Conservation (phyloP, 2,329 filamentous ascomycete genomes). For the Rosellinia necatrix region DNA sequence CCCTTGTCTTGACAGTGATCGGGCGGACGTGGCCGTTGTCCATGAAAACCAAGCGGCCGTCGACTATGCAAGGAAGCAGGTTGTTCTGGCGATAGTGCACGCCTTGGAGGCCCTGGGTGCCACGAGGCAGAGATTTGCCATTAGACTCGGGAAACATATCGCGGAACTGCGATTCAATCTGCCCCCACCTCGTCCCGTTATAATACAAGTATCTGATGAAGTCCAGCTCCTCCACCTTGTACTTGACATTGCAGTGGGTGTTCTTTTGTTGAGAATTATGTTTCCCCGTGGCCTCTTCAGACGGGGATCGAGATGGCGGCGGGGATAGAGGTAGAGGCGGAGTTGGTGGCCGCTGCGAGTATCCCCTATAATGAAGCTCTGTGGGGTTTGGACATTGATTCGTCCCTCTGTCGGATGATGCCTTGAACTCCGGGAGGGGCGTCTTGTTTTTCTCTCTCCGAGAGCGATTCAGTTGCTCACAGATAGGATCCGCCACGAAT, state of each 20-base stretch:
- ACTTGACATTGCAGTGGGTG: slow-evolving; percentile 41
- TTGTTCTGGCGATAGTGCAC: slow-evolving; percentile 39
- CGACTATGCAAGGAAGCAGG: slow-evolving; percentile 31
- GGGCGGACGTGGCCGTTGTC: slow-evolving; percentile 36
- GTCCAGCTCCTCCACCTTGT: slow-evolving; percentile 36
- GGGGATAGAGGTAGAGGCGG: no score
- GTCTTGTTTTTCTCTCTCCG: slow-evolving; percentile 27
- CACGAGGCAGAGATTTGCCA: slow-evolving; percentile 19
- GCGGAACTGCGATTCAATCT: slow-evolving; percentile 27
- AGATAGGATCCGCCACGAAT: slow-evolving; percentile 29
- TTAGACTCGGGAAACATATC: slow-evolving; percentile 35
- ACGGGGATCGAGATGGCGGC: no score
- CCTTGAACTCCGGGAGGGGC: slow-evolving; percentile 26
- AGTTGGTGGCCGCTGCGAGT: no score
- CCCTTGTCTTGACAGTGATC: slow-evolving; percentile 30
- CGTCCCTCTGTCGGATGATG: background rate
- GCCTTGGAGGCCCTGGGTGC: slow-evolving; percentile 38
- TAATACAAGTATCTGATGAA: slow-evolving; percentile 41
- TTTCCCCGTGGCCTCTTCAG: no score
- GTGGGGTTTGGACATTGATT: no score
- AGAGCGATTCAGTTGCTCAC: slow-evolving; percentile 32
- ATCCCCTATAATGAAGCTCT: no score
- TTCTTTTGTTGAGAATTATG: no score
- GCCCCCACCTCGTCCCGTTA: slow-evolving; percentile 30
- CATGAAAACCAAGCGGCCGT: slow-evolving; percentile 31